Evolutionary conservation across 2,329 filamentous ascomycete genomes (phyloP).

Genomic region (Colletotrichum tanaceti): DNA sequence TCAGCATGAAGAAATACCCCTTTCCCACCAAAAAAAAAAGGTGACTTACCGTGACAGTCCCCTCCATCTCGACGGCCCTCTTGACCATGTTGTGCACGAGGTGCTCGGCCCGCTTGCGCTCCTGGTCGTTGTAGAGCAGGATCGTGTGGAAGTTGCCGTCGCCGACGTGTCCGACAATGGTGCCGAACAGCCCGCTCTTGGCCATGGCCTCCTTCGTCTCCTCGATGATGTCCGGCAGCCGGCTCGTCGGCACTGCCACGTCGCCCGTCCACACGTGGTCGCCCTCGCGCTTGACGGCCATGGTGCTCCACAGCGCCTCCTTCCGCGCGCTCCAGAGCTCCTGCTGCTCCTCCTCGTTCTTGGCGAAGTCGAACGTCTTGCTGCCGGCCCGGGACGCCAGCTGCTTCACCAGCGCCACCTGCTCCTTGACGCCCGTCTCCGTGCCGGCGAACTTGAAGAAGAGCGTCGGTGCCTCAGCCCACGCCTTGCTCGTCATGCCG

Average conservation of each 20-base stretch:
- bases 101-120: slow-evolving; percentile 74
- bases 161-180: slow-evolving; percentile 77
- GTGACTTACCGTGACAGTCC: slow-evolving; percentile 79
- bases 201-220: slow-evolving; percentile 67
- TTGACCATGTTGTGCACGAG: slow-evolving; percentile 88
- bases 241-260: slow-evolving; percentile 84
- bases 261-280: slow-evolving; percentile 88
- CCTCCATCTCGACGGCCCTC: slow-evolving; percentile 84
- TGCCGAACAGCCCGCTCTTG: slow-evolving; percentile 57
- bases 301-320: slow-evolving; percentile 84
- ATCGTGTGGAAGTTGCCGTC: slow-evolving; percentile 84
- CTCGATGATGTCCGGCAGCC: slow-evolving; percentile 80
- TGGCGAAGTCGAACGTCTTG: slow-evolving; percentile 82
- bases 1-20: slow-evolving; percentile 25
- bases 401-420: slow-evolving; percentile 74
- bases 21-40: neutral
- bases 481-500: slow-evolving; percentile 72
- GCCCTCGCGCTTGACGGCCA: slow-evolving; percentile 72
- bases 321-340: slow-evolving; percentile 88
- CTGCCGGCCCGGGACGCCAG: slow-evolving; percentile 72
- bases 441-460: slow-evolving; percentile 89
- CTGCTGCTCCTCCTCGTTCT: slow-evolving; percentile 73
- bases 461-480: slow-evolving; percentile 79
- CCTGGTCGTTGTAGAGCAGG: slow-evolving; percentile 71
- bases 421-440: slow-evolving; percentile 78